Conservation (phyloP, 257 asterid species). For the Cinchona pubescens region DNA sequence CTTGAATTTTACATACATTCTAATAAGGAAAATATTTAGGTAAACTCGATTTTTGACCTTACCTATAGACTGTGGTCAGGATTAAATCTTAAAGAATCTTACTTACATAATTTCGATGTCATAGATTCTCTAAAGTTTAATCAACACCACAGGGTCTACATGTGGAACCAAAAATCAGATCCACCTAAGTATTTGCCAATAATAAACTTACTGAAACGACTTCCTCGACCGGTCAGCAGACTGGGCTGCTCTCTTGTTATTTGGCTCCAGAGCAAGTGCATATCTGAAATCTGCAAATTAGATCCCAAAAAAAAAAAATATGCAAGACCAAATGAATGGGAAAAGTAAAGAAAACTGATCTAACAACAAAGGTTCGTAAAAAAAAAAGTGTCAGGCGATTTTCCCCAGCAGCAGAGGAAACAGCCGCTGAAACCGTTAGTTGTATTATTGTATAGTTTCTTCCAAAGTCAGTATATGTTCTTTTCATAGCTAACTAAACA, state of each 20-base stretch:
- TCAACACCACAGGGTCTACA: no score
- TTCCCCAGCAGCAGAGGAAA: neutral
- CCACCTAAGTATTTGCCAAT: no score
- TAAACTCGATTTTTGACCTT: no score
- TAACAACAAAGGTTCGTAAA: neutral
- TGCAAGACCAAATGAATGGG: neutral
- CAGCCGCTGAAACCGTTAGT: neutral
- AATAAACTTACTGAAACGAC: constrained; percentile 48
- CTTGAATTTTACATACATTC: constrained; percentile 20
- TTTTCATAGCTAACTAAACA: neutral
- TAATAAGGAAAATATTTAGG: no score
- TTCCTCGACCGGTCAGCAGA: constrained; percentile 63
- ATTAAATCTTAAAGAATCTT: no score
- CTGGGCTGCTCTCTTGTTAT: constrained; percentile 85
- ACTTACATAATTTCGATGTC: no score
- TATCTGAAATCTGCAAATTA: constrained; percentile 64
- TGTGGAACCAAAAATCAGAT: no score
- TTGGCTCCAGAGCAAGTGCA: constrained; percentile 94
- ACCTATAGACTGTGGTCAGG: no score
- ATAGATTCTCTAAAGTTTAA: no score
- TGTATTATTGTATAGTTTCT: neutral
- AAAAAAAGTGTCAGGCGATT: neutral
- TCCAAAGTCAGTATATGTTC: neutral
- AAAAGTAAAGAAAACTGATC: neutral
- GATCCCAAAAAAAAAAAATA: neutral